These are phyloP conservation scores for Torrubiellomyces zombiae DNA, from an alignment of 2,329 filamentous ascomycete genomes.

Conservation along the genomic window DNA sequence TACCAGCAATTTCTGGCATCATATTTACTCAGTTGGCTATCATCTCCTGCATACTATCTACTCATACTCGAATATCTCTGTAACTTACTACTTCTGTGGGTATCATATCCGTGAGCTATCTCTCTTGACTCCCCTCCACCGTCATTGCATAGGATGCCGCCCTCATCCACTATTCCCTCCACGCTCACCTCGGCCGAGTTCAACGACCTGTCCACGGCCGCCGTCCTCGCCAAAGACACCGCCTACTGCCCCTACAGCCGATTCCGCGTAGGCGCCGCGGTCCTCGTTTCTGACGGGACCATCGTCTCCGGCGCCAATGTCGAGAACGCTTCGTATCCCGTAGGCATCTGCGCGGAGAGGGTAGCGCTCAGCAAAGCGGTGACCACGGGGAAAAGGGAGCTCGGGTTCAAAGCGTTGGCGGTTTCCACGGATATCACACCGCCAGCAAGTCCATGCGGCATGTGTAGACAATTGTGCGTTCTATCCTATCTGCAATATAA, in stretches of 20 bases:
- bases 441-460: conserved; percentile 70
- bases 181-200: too few relatives aligned
- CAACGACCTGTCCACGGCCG: conserved; percentile 40
- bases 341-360: conserved; percentile 88
- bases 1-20: too few relatives aligned
- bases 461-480: conserved; percentile 82
- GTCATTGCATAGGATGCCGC: too few relatives aligned
- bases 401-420: conserved; percentile 57
- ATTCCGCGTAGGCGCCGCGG: conserved; percentile 75
- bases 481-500: too few relatives aligned
- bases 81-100: too few relatives aligned
- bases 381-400: conserved; percentile 26
- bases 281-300: conserved; percentile 39
- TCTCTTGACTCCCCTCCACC: too few relatives aligned
- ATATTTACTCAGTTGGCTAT: too few relatives aligned
- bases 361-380: conserved; percentile 76
- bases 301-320: conserved; percentile 57
- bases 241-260: conserved; percentile 90
- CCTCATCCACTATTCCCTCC: too few relatives aligned
- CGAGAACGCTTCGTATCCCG: conserved; percentile 85
- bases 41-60: too few relatives aligned
- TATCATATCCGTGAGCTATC: too few relatives aligned
- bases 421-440: conserved; percentile 66
- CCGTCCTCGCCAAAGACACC: conserved; percentile 53
- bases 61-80: too few relatives aligned